phyloP scores from a whole-genome alignment of 306 rosid species.

The Alnus glutinosa region DNA sequence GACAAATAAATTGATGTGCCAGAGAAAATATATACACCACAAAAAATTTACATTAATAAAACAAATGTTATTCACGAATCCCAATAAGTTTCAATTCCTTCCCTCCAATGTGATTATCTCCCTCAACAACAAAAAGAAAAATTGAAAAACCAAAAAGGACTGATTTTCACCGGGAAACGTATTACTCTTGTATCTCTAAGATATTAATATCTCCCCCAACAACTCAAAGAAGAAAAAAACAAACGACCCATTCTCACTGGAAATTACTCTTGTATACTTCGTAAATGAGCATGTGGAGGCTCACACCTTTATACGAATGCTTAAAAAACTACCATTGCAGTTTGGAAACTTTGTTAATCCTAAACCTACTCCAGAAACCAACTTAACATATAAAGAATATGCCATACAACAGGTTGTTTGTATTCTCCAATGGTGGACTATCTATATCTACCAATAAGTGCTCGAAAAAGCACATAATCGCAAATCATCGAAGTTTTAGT shows the following conservation, averaged over 20 bases:
- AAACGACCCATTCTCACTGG: neutral
- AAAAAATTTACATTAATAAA: neutral
- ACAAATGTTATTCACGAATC: neutral
- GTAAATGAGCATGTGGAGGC: neutral
- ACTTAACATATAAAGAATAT: constrained; percentile 11
- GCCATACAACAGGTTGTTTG: too few species aligned
- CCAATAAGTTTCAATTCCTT: neutral
- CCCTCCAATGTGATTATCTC: constrained; percentile 1
- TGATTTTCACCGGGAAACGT: too few species aligned
- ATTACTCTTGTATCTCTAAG: too few species aligned
- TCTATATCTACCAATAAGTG: constrained; percentile 35
- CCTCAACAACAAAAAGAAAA: neutral
- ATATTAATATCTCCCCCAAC: neutral
- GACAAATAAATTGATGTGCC: neutral
- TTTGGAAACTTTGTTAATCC: neutral
- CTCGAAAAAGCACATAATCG: constrained; percentile 14
- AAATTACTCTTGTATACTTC: neutral
- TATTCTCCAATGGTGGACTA: constrained; percentile 18
- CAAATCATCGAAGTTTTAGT: constrained; percentile 4
- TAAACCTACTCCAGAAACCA: constrained; percentile 17
- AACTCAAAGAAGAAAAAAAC: neutral
- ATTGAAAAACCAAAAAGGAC: too few species aligned
- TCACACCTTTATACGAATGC: neutral
- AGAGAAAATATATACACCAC: neutral
- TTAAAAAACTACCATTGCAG: neutral